These are phyloP conservation scores for Scolecobasidium constrictum DNA, from an alignment of 2,329 filamentous ascomycete species.

Conservation along the genomic window DNA sequence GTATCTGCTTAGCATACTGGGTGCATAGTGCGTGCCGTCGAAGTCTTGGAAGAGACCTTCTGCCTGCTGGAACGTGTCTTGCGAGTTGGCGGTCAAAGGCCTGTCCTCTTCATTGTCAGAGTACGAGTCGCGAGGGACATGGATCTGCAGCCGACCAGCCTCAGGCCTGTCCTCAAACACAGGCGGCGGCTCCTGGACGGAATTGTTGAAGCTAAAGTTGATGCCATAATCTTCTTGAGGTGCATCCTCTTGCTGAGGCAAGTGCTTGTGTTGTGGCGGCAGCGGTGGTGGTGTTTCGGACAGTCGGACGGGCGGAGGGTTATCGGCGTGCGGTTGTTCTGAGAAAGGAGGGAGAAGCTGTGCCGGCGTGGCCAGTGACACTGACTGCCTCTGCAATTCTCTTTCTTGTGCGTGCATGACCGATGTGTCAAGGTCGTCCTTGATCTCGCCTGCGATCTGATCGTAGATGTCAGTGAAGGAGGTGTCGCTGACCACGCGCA, in stretches of 20 bases:
- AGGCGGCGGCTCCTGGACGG: not conserved
- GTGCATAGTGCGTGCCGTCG: constrained; percentile 65
- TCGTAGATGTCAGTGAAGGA: constrained; percentile 10
- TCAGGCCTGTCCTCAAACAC: constrained; percentile 7
- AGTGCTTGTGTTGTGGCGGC: not conserved
- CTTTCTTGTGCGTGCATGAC: not conserved
- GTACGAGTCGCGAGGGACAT: not conserved
- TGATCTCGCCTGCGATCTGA: constrained; percentile 8
- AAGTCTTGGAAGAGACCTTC: constrained; percentile 66
- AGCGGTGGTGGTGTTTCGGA: not conserved
- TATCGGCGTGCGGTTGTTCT: not conserved
- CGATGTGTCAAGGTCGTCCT: not conserved
- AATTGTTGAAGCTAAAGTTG: not conserved
- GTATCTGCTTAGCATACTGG: constrained; percentile 28
- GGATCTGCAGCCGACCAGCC: not conserved
- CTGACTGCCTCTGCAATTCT: not conserved
- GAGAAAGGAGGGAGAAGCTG: not conserved
- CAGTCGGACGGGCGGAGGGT: not conserved
- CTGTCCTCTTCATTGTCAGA: constrained; percentile 24
- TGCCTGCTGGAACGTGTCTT: constrained; percentile 54
- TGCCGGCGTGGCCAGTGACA: not conserved
- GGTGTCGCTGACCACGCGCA: constrained; percentile 8
- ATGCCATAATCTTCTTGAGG: not conserved
- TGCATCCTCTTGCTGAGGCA: constrained; percentile 1
- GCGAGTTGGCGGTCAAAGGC: constrained; percentile 43